A percentile compares a stretch with the other conserved stretches of the same genome.
Evolutionary conservation across 2,329 filamentous ascomycete genomes (phyloP).

Genomic region (Berkeleyomyces rouxiae): DNA sequence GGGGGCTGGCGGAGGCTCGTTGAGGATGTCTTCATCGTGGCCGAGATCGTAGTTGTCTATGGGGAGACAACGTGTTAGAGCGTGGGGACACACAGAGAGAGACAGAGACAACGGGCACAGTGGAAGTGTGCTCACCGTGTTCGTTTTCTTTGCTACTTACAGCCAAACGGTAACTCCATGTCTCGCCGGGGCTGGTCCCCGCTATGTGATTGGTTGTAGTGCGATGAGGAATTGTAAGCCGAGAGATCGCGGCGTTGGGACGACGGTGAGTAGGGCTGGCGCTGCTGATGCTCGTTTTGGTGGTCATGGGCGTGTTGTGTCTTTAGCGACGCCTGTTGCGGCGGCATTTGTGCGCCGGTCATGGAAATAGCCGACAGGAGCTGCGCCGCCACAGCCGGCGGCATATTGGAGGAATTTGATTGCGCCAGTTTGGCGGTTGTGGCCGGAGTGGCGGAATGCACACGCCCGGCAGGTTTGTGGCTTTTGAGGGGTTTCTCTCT

Average conservation of each 20-base stretch:
- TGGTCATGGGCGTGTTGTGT: neutral
- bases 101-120: neutral
- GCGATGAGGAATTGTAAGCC: neutral
- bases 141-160: slow-evolving; percentile 29
- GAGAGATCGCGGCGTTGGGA: neutral
- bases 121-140: neutral
- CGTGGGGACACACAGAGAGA: neutral
- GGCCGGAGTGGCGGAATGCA: neutral
- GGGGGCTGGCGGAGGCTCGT: slow-evolving; percentile 39
- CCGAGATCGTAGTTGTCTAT: slow-evolving; percentile 28
- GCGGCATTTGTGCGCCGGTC: slow-evolving; percentile 2
- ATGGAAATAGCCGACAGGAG: slow-evolving; percentile 13
- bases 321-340: neutral
- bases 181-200: slow-evolving; percentile 22
- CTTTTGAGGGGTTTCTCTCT: too few relatives aligned
- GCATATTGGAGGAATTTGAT: slow-evolving; percentile 5
- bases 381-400: slow-evolving; percentile 10
- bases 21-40: slow-evolving; percentile 16
- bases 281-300: neutral
- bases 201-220: neutral
- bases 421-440: slow-evolving; percentile 5
- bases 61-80: neutral
- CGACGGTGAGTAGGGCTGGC: neutral
- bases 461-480: too few relatives aligned
- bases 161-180: slow-evolving; percentile 46